Conservation (phyloP, 2,329 filamentous ascomycete genomes). For the Alternaria panax region DNA sequence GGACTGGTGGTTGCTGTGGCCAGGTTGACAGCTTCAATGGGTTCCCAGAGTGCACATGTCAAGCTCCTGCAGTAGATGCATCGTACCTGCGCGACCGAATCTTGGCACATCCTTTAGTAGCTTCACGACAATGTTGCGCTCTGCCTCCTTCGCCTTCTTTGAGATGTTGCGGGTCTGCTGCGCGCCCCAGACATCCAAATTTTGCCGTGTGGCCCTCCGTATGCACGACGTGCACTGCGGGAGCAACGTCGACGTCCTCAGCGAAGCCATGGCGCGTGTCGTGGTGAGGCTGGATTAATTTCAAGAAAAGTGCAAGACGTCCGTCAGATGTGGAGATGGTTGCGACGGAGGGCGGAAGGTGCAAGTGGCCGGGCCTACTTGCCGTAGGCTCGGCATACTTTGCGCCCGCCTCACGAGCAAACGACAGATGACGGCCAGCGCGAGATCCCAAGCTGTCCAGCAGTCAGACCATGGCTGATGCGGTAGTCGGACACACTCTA, state of each 20-base stretch:
- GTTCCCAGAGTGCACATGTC: neutral
- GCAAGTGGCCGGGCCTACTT: constrained; percentile 29
- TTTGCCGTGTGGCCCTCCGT: constrained; percentile 43
- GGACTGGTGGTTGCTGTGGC: neutral
- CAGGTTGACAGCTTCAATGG: constrained; percentile 4
- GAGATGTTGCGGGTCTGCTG: constrained; percentile 56
- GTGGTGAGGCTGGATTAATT: constrained; percentile 16
- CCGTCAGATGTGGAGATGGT: constrained; percentile 35
- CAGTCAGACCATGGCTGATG: constrained; percentile 42
- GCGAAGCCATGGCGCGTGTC: constrained; percentile 43
- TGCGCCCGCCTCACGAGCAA: constrained; percentile 34
- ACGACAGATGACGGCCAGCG: constrained; percentile 38
- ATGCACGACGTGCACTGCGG: constrained; percentile 52
- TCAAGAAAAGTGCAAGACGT: constrained; percentile 24
- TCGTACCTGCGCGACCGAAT: constrained; percentile 56
- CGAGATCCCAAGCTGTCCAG: constrained; percentile 24
- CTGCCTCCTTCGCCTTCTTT: constrained; percentile 52
- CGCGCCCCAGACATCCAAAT: constrained; percentile 35
- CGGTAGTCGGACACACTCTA: constrained; percentile 6
- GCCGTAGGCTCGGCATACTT: constrained; percentile 29
- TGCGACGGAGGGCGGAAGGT: constrained; percentile 31
- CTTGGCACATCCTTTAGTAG: constrained; percentile 60
- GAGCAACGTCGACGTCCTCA: constrained; percentile 41
- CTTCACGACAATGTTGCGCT: constrained; percentile 57
- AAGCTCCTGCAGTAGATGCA: neutral